These are phyloP conservation scores for Serendipita sp. DNA, from an alignment of 768 basidiomycete genomes.

Conservation along the genomic window DNA sequence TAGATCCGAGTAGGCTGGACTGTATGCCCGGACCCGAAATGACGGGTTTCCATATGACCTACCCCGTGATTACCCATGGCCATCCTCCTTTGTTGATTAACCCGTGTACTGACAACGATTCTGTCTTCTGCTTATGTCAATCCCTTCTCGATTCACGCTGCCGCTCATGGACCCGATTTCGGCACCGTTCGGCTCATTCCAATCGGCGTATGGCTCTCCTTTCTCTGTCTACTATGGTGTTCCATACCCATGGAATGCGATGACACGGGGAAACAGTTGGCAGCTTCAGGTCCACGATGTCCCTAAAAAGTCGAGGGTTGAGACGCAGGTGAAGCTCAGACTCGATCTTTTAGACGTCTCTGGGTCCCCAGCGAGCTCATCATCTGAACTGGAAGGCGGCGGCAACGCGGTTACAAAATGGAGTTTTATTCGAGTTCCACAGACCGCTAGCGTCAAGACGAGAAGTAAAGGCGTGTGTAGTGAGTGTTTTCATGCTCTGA, in stretches of 20 bases:
- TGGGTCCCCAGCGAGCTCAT: background rate
- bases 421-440: background rate
- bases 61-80: too few relatives aligned
- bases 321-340: slow-evolving; percentile 1
- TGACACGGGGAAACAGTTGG: background rate
- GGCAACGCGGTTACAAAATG: background rate
- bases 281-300: background rate
- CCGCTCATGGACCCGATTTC: background rate
- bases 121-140: background rate
- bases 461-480: background rate
- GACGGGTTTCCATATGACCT: too few relatives aligned
- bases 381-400: background rate
- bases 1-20: too few relatives aligned
- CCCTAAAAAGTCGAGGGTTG: background rate
- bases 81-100: background rate
- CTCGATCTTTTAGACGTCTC: background rate
- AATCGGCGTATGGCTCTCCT: background rate
- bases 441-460: background rate
- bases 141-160: background rate
- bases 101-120: background rate
- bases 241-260: background rate
- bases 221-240: background rate
- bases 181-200: background rate
- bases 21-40: too few relatives aligned
- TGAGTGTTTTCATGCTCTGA: background rate